Conservation (phyloP, 106 monocot species). For the Alisma plantagoaquatica region DNA sequence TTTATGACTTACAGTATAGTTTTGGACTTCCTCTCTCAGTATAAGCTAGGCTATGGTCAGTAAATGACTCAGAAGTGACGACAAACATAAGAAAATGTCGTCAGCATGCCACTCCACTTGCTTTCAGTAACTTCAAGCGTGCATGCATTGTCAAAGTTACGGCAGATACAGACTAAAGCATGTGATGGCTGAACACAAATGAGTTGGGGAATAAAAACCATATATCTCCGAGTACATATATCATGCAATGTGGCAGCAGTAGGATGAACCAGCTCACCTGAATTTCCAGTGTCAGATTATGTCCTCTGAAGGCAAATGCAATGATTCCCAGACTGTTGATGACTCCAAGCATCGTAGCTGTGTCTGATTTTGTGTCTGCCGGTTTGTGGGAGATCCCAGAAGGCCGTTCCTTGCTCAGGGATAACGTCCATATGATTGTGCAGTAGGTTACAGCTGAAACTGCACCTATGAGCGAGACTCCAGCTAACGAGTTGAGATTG, state of each 20-base stretch:
- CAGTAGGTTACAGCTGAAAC: conserved; percentile 69
- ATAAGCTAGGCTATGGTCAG: not conserved
- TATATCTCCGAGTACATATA: no score
- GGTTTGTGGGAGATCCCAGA: conserved; percentile 36
- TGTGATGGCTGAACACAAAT: no score
- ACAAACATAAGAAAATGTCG: no score
- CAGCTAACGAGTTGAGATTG: conserved; percentile 94
- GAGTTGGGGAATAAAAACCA: no score
- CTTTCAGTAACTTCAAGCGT: no score
- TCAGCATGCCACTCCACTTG: no score
- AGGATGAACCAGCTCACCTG: conserved; percentile 35
- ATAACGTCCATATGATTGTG: conserved; percentile 72
- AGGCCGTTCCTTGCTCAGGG: conserved; percentile 42
- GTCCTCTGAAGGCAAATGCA: conserved; percentile 84
- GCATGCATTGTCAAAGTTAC: no score
- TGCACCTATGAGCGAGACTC: conserved; percentile 65
- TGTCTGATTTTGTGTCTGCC: conserved; percentile 8
- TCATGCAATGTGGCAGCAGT: no score
- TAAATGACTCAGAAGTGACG: no score
- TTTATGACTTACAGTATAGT: not conserved
- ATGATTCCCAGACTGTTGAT: conserved; percentile 77
- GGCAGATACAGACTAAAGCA: no score
- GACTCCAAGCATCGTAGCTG: conserved; percentile 22
- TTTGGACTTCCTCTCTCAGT: not conserved
- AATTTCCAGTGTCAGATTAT: conserved; percentile 81